Base-by-base conservation (phyloP, 192 early-diverging fungal species). In the Ambispora gerdemannii region DNA sequence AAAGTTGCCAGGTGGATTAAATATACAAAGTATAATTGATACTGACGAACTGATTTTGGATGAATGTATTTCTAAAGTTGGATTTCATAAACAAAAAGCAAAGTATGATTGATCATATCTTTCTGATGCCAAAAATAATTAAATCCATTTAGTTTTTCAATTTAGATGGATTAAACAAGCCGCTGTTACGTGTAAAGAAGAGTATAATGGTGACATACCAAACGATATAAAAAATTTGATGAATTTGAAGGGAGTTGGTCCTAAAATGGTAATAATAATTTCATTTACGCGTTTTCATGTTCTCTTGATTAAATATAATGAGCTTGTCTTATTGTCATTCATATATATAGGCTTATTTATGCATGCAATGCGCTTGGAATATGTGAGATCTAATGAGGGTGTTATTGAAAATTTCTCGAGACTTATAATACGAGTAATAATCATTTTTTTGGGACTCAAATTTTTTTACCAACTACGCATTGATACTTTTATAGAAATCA, bases 221-320 rank as follows among this genome's bases (percentile, higher is more conserved):
- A 77, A 86, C 34, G 91, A 88, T 2, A 79, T 94, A 27, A 90
- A 93, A 47, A 88, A 75, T 20, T 73, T 98, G 68, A 80, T 89
- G n/a, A 83, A 77, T 50, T 74, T 98, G 52, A 93, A 93, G 0
- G 95, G 95, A 15, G 90, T 98, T 36, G 95, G 95, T 11, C 95
- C 95, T 1, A 98, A 98, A 74, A 98, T 98, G 91, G 89, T 82
- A n/a, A n/a, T n/a, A n/a, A n/a, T n/a, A n/a, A n/a, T 71, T 62
- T 11, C 58, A 35, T 63, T 67, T 43, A 6, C 15, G 15, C 6
- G 15, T 47, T 49, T 61, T 2, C 31, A 55, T 34, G 55, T 50
- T 34, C 19, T 63, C 19, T 61, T 49, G 28, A 15, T 65, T 49
- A 1, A 22, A 30, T 32, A 19, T 50, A 3, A 19, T 25, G 0